Conservation (phyloP, 2,329 filamentous ascomycete genomes). For the Ceratocystis eucalypticola region DNA sequence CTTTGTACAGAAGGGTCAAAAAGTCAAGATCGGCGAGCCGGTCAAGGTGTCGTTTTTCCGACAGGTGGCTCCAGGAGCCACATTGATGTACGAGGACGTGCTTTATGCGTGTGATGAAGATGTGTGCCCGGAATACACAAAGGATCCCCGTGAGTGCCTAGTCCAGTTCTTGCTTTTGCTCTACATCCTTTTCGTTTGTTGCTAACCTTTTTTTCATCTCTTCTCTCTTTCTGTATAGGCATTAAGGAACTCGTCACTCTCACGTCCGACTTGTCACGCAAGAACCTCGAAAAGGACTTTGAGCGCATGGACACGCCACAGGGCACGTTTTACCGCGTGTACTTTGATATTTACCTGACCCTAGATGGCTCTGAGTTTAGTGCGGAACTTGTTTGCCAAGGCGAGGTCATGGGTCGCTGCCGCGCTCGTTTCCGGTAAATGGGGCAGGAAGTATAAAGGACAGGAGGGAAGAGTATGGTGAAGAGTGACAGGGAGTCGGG, state of each 20-base stretch:
- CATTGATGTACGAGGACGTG: constrained; percentile 98
- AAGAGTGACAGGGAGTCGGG: not conserved
- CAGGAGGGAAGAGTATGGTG: not conserved
- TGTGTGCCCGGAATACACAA: constrained; percentile 95
- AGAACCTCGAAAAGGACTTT: constrained; percentile 98
- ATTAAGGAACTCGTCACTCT: constrained; percentile 99
- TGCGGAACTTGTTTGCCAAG: constrained; percentile 95
- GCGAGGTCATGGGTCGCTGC: constrained; percentile 96
- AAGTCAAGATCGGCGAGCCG: constrained; percentile 97
- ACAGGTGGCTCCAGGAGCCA: constrained; percentile 91
- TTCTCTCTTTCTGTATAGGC: constrained; percentile 38
- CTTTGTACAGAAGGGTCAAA: constrained; percentile 95
- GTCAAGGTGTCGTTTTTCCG: constrained; percentile 98
- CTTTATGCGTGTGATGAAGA: constrained; percentile 96
- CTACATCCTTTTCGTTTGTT: not conserved
- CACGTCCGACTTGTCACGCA: constrained; percentile 89
- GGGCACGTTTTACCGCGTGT: constrained; percentile 82
- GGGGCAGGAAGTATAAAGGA: not conserved
- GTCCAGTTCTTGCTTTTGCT: no score
- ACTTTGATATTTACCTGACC: constrained; percentile 74
- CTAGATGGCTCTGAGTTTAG: constrained; percentile 97
- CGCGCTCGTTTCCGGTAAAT: constrained; percentile 67
- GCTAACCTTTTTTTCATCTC: constrained; percentile 5
- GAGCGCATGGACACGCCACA: constrained; percentile 98
- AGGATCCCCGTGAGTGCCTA: constrained; percentile 79